Evolutionary conservation across 352 stramenopile species (phyloP), one percentile per base, ranked within the genome.

Genomic region (Plasmopara muralis): DNA sequence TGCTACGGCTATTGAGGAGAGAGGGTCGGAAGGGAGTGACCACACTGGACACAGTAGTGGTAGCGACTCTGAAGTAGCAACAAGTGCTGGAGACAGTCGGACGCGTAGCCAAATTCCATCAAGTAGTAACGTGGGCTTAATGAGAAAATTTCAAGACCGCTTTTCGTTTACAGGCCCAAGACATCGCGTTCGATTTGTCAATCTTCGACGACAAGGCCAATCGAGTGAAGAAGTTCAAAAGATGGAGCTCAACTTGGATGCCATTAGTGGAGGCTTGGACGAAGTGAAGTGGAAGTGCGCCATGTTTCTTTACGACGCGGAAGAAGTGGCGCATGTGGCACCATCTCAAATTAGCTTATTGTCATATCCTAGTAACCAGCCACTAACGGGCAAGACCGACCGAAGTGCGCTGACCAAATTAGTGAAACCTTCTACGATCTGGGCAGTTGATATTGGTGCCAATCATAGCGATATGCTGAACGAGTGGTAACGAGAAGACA

Each of bases 271-370:
- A 35, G 83, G 83, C 7, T 68, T 93, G 16, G 83, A 93, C 57
- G 74, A 93, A 65, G 76, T 90, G 30, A 93, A 93, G 58, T 93
- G 83, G 83, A 87, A 87, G 45, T 93, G 83, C 35, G 83, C 83
- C 9, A 65, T 85, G 42, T 93, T 89, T 50, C 43, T 93, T 37
- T 93, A 89, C 50, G 83, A 93, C 38, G 68, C 83, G 9, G 83
- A 93, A 25, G 83, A 90, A 57, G 83, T 93, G 13, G 59, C 83
- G 0, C 76, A 86, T 29, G 67, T 90, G 5, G 83, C 83, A 4
- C 83, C 83, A 31, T 82, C 83, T 1, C 83, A 93, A 60, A 93
- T 90, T 60, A 71, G 69, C n/a, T 79, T 93, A 40, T 50, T 87
- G 12, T 63, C 75, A 49, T 88, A 89, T 63, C 79, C 80, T 7